Evolutionary conservation across 2,329 filamentous ascomycete species (phyloP).

Genomic region (Emergomyces orientalis): DNA sequence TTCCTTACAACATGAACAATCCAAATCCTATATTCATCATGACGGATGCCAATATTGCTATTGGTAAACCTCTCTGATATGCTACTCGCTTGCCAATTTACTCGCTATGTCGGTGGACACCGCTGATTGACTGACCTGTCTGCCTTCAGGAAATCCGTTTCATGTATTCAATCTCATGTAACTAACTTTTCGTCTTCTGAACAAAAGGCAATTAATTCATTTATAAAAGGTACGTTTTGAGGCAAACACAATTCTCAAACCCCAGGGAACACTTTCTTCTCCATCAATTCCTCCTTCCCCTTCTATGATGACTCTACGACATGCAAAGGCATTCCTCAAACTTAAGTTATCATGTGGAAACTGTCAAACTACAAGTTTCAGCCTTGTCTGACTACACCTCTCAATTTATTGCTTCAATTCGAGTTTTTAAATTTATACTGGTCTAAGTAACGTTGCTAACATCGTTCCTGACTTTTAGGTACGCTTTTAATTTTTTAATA

Average conservation of each 20-base stretch:
- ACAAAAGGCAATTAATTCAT: background rate
- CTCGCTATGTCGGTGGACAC: slow-evolving; percentile 6
- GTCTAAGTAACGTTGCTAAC: slow-evolving; percentile 23
- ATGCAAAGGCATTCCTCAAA: slow-evolving; percentile 61
- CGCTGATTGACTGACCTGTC: slow-evolving; percentile 10
- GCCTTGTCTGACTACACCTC: slow-evolving; percentile 52
- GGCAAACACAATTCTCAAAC: background rate
- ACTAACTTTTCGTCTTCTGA: background rate
- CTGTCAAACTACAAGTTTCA: slow-evolving; percentile 56
- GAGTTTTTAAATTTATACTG: slow-evolving; percentile 16
- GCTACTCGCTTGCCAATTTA: slow-evolving; percentile 7
- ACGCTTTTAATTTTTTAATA: slow-evolving; percentile 1
- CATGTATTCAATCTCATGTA: slow-evolving; percentile 2
- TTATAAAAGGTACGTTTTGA: slow-evolving; percentile 36
- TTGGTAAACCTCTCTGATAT: slow-evolving; percentile 46
- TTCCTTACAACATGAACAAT: slow-evolving; percentile 41
- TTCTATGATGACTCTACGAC: slow-evolving; percentile 53
- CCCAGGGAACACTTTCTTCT: slow-evolving; percentile 8
- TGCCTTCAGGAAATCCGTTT: background rate
- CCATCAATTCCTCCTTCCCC: slow-evolving; percentile 11
- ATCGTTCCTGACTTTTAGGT: slow-evolving; percentile 7
- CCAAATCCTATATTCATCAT: slow-evolving; percentile 50
- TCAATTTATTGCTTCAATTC: slow-evolving; percentile 11
- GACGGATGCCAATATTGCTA: slow-evolving; percentile 45
- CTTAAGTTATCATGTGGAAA: slow-evolving; percentile 56